Conservation (phyloP, 768 basidiomycete genomes). For the Trichaptum fuscoviolaceum region DNA sequence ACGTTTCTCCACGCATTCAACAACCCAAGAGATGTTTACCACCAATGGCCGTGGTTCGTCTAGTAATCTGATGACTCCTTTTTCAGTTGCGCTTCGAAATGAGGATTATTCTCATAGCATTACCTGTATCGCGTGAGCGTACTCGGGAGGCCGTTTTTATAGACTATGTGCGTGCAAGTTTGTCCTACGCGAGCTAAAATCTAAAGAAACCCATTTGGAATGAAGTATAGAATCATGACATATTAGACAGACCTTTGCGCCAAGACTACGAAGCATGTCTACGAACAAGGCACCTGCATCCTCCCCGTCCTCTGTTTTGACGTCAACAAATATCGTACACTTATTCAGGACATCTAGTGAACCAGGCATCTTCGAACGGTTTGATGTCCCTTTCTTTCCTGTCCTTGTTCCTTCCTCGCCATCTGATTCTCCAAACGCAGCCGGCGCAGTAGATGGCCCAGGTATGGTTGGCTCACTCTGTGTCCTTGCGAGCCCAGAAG, state of each 20-base stretch:
- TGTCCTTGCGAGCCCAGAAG: not conserved
- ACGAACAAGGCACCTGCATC: conserved; percentile 77
- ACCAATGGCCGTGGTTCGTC: conserved; percentile 66
- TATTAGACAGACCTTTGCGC: conserved; percentile 60
- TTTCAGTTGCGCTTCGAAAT: not conserved
- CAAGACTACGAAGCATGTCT: conserved; percentile 75
- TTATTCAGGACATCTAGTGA: conserved; percentile 56
- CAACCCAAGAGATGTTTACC: conserved; percentile 87
- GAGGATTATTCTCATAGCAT: conserved; percentile 16
- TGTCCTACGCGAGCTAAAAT: conserved; percentile 62
- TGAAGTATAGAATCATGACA: conserved; percentile 3
- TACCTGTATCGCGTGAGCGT: conserved; percentile 72
- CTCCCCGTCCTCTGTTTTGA: conserved; percentile 66
- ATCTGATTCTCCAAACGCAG: not conserved
- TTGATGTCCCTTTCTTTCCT: conserved; percentile 4
- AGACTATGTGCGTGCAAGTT: conserved; percentile 80
- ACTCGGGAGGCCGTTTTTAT: conserved; percentile 73
- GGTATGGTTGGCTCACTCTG: not conserved
- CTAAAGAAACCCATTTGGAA: conserved; percentile 26
- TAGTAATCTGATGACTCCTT: conserved; percentile 38
- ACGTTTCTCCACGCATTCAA: conserved; percentile 74
- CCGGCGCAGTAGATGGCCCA: not conserved
- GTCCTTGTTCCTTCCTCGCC: conserved; percentile 4
- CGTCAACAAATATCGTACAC: conserved; percentile 83
- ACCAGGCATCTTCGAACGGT: conserved; percentile 9